Conservation (phyloP, 768 basidiomycete genomes). For the Mycena venus region DNA sequence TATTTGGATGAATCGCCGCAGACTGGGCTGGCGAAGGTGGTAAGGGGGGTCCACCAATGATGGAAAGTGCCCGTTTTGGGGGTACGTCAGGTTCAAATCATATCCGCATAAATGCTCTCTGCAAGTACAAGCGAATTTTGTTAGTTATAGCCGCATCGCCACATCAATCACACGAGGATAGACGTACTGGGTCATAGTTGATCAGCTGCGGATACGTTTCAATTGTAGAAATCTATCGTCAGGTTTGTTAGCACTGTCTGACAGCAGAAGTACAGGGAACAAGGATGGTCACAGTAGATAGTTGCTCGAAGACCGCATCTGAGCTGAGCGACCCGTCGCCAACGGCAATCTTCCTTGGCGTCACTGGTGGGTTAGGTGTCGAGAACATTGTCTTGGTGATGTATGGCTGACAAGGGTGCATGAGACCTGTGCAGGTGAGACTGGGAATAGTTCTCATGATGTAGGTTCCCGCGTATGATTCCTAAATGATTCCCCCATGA, state of each 20-base stretch:
- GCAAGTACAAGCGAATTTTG: background rate
- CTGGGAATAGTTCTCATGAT: background rate
- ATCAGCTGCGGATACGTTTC: constrained; percentile 85
- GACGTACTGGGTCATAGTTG: constrained; percentile 77
- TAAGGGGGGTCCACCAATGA: constrained; percentile 40
- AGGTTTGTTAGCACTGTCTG: background rate
- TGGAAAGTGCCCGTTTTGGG: constrained; percentile 68
- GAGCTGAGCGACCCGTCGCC: constrained; percentile 75
- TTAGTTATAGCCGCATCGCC: background rate
- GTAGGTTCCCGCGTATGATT: constrained; percentile 73
- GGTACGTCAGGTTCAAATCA: constrained; percentile 78
- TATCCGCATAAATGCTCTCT: constrained; percentile 74
- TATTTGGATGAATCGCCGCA: constrained; percentile 15
- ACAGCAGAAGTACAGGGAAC: constrained; percentile 31
- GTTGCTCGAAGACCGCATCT: constrained; percentile 60
- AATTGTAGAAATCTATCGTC: constrained; percentile 63
- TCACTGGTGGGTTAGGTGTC: constrained; percentile 74
- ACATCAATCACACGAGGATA: background rate
- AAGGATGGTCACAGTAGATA: constrained; percentile 61
- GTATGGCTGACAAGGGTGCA: constrained; percentile 58
- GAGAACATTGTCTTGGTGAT: constrained; percentile 80
- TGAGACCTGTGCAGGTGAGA: background rate
- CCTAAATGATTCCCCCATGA: constrained; percentile 82
- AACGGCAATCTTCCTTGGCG: constrained; percentile 74
- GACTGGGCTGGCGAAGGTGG: constrained; percentile 3